These are phyloP conservation scores for Quercus cerris DNA, from an alignment of 306 rosid species.

Conservation along the genomic window DNA sequence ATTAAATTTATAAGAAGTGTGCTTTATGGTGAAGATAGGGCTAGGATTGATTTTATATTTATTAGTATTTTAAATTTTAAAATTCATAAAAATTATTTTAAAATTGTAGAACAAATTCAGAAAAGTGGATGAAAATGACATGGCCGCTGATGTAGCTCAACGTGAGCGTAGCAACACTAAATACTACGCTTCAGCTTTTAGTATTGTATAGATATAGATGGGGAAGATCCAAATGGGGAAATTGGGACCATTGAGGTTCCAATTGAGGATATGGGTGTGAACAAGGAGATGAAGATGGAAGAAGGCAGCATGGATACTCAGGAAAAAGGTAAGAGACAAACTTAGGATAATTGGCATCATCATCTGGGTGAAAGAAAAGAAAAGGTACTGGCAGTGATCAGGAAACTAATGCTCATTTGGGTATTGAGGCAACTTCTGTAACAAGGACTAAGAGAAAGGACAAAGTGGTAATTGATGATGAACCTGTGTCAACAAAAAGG, in stretches of 20 bases:
- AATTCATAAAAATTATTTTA: too few relatives aligned
- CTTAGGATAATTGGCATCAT: constrained; percentile 19
- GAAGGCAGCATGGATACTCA: neutral
- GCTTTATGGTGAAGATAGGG: too few relatives aligned
- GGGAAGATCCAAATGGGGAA: constrained; percentile 14
- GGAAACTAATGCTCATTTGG: neutral
- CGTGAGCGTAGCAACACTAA: too few relatives aligned
- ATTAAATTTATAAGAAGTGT: too few relatives aligned
- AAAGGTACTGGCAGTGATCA: constrained; percentile 14
- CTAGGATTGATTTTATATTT: too few relatives aligned
- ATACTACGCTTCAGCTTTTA: too few relatives aligned
- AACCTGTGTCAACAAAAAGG: neutral
- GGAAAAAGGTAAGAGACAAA: constrained; percentile 23
- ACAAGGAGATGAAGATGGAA: constrained; percentile 25
- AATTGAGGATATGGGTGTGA: constrained; percentile 34
- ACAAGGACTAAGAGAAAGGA: constrained; percentile 24
- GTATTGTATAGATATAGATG: neutral
- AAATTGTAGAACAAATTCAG: too few relatives aligned
- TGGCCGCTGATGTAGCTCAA: too few relatives aligned
- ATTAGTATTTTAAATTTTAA: too few relatives aligned
- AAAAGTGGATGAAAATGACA: too few relatives aligned
- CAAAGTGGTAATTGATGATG: constrained; percentile 16
- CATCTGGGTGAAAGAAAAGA: constrained; percentile 34
- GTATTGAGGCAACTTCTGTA: constrained; percentile 9
- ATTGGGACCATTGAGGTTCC: constrained; percentile 34